These are phyloP conservation scores for Colletotrichum tropicicola DNA, from an alignment of 2,329 filamentous ascomycete species.

Conservation along the genomic window DNA sequence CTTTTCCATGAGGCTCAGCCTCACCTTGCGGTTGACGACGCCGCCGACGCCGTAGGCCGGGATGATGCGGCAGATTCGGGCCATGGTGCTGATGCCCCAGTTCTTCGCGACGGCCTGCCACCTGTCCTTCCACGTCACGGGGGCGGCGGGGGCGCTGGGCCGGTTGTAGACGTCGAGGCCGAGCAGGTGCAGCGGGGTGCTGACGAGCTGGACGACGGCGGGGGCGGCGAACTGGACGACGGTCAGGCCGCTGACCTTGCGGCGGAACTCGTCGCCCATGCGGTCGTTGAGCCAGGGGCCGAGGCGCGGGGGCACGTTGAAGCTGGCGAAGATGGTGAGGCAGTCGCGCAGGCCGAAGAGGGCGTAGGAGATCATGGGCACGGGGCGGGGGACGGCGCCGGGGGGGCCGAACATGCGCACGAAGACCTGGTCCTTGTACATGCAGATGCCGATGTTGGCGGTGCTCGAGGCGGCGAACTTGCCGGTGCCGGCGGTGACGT, in stretches of 20 bases:
- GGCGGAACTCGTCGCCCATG: conserved; percentile 62
- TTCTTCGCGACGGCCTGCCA: conserved; percentile 74
- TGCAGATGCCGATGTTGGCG: conserved; percentile 86
- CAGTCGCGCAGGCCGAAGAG: conserved; percentile 87
- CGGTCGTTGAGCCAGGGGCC: conserved; percentile 72
- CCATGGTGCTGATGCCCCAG: conserved; percentile 77
- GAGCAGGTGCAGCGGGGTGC: conserved; percentile 85
- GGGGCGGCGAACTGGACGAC: conserved; percentile 84
- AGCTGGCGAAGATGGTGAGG: conserved; percentile 89
- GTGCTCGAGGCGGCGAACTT: conserved; percentile 85
- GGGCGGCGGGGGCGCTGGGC: conserved; percentile 44
- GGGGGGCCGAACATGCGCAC: conserved; percentile 81
- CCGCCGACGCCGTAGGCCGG: conserved; percentile 91
- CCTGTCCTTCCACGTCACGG: conserved; percentile 64
- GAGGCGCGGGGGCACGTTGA: conserved; percentile 86
- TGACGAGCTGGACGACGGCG: conserved; percentile 79
- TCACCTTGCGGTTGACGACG: conserved; percentile 81
- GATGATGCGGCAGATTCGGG: conserved; percentile 84
- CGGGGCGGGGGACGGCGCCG: conserved; percentile 57
- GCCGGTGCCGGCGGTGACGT: conserved; percentile 75
- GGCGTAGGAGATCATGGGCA: conserved; percentile 76
- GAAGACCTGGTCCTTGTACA: conserved; percentile 91
- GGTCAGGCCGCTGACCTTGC: conserved; percentile 60
- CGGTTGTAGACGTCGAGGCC: conserved; percentile 90
- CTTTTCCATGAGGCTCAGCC: conserved; percentile 71